phyloP scores from a whole-genome alignment of 2,329 filamentous ascomycete genomes.

The Cytospora chrysosperma region DNA sequence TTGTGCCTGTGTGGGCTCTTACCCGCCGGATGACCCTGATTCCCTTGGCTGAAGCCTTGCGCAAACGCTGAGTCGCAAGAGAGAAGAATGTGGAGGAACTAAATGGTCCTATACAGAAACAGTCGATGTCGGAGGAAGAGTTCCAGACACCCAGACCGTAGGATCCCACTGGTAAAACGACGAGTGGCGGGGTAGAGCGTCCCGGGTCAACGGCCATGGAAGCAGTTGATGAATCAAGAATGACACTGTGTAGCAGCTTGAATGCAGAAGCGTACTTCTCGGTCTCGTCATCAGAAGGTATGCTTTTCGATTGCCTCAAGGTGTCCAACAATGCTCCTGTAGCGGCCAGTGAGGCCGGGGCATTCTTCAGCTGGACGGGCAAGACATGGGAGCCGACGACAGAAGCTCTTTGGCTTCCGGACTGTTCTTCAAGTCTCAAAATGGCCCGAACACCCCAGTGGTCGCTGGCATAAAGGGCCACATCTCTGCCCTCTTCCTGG shows the following conservation, averaged over 20 bases:
- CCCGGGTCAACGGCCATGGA: constrained; percentile 20
- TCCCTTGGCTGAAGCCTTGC: constrained; percentile 42
- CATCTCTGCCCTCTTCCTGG: constrained; percentile 20
- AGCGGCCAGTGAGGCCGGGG: constrained; percentile 33
- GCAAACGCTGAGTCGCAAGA: constrained; percentile 54
- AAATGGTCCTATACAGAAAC: constrained; percentile 62
- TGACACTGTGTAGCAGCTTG: constrained; percentile 41
- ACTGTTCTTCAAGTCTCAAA: constrained; percentile 31
- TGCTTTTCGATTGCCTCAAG: constrained; percentile 38
- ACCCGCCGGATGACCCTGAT: constrained; percentile 57
- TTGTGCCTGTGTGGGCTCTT: constrained; percentile 57
- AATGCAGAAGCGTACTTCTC: constrained; percentile 44
- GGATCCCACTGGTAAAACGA: constrained; percentile 63
- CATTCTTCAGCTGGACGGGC: constrained; percentile 36
- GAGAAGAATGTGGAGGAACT: constrained; percentile 61
- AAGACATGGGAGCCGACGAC: constrained; percentile 31
- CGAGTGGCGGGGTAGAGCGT: constrained; percentile 39
- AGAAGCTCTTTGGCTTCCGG: constrained; percentile 17
- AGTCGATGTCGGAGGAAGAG: constrained; percentile 61
- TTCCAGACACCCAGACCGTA: constrained; percentile 65
- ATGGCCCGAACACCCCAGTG: constrained; percentile 58
- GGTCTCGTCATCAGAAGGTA: constrained; percentile 49
- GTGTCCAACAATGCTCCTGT: constrained; percentile 38
- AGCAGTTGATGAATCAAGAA: constrained; percentile 36
- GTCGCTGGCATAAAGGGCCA: constrained; percentile 45